These are phyloP conservation scores for Diophrys sp. DNA, from an alignment of 73 alveolate genomes.

Conservation along the genomic window DNA sequence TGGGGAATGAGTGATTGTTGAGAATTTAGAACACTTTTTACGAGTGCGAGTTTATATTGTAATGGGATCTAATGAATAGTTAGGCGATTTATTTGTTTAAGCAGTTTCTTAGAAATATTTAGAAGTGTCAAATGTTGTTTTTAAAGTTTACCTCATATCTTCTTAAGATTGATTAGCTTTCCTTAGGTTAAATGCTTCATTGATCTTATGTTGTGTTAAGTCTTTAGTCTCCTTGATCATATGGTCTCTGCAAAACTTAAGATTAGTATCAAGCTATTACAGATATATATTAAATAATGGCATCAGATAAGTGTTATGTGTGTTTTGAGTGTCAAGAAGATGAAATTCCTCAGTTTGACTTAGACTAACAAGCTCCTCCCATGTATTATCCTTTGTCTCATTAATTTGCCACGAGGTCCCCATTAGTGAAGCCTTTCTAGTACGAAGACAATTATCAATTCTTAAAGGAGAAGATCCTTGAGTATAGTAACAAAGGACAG, in stretches of 20 bases:
- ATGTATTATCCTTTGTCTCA: neutral
- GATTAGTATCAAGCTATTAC: neutral
- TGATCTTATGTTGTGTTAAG: neutral
- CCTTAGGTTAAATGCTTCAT: neutral
- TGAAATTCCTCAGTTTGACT: neutral
- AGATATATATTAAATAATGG: neutral
- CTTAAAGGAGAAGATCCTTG: neutral
- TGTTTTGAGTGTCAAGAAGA: neutral
- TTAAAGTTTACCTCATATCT: neutral
- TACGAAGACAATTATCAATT: neutral
- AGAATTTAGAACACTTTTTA: neutral
- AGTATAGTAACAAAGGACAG: neutral
- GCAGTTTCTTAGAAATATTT: neutral
- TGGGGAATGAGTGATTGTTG: neutral
- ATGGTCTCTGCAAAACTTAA: neutral
- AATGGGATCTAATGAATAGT: neutral
- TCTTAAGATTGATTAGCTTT: neutral
- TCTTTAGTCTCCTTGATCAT: neutral
- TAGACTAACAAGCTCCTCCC: neutral
- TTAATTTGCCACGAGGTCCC: neutral
- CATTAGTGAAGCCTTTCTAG: neutral
- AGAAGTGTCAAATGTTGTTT: neutral
- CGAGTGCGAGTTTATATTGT: neutral
- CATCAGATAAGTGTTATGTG: neutral
- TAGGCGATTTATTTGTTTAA: neutral